phyloP scores from a whole-genome alignment of 2,329 filamentous ascomycete genomes.

The Penicillium thymicola region DNA sequence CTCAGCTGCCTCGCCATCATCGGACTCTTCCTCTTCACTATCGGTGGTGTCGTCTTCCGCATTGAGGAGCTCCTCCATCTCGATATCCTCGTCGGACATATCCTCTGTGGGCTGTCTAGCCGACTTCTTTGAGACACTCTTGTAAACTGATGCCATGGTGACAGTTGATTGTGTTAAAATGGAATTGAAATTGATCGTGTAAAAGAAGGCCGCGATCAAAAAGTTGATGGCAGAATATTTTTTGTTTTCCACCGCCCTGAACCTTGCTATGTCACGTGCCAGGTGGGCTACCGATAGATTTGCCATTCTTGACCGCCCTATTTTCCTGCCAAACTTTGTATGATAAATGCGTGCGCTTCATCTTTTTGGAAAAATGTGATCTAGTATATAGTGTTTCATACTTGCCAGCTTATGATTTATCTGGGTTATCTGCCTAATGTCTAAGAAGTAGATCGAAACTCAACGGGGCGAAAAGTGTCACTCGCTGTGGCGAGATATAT shows the following conservation, averaged over 20 bases:
- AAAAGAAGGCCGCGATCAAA: slow-evolving; percentile 25
- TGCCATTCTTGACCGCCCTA: background rate
- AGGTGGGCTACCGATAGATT: background rate
- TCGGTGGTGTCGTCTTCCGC: slow-evolving; percentile 39
- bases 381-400: background rate
- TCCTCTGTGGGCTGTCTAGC: slow-evolving; percentile 49
- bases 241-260: slow-evolving; percentile 31
- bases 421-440: background rate
- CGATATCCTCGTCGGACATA: slow-evolving; percentile 45
- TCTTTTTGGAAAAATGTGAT: background rate
- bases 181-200: slow-evolving; percentile 10
- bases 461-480: background rate
- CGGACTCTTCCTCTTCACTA: slow-evolving; percentile 35
- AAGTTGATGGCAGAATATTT: slow-evolving; percentile 39
- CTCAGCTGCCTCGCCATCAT: slow-evolving; percentile 25
- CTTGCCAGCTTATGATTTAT: background rate
- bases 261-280: slow-evolving; percentile 22
- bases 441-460: no score
- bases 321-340: background rate
- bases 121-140: slow-evolving; percentile 63
- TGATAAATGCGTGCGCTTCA: background rate
- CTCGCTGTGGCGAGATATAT: background rate
- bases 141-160: slow-evolving; percentile 70
- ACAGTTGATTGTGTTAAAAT: slow-evolving; percentile 12
- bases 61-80: slow-evolving; percentile 36